These are phyloP conservation scores for Phaeophleospora eucalypticola DNA, from an alignment of 2,329 filamentous ascomycete genomes.

Conservation along the genomic window DNA sequence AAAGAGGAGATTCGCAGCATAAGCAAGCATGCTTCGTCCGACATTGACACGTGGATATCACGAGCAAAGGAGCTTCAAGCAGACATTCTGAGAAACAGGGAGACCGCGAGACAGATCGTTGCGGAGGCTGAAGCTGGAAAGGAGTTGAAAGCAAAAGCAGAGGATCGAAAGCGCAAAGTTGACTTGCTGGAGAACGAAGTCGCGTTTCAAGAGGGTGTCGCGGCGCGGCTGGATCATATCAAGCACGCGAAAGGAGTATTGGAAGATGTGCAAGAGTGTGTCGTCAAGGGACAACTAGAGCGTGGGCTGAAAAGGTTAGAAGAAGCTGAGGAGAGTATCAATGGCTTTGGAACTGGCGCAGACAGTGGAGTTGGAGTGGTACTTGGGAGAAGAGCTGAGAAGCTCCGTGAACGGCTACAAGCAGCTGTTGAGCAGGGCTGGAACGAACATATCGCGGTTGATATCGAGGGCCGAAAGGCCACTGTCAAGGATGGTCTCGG, in stretches of 20 bases:
- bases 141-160: slow-evolving; percentile 59
- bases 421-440: slow-evolving; percentile 67
- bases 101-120: slow-evolving; percentile 75
- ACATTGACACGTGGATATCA: slow-evolving; percentile 80
- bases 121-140: slow-evolving; percentile 68
- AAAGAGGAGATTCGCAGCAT: slow-evolving; percentile 69
- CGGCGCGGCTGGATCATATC: slow-evolving; percentile 48
- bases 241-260: slow-evolving; percentile 48
- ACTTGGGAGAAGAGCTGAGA: slow-evolving; percentile 60
- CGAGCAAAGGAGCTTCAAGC: slow-evolving; percentile 80
- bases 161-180: slow-evolving; percentile 56
- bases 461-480: slow-evolving; percentile 54
- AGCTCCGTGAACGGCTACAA: slow-evolving; percentile 63
- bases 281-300: slow-evolving; percentile 43
- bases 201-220: slow-evolving; percentile 54
- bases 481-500: slow-evolving; percentile 47
- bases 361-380: slow-evolving; percentile 61
- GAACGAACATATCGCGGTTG: slow-evolving; percentile 65
- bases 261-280: slow-evolving; percentile 42
- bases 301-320: slow-evolving; percentile 48
- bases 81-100: slow-evolving; percentile 77
- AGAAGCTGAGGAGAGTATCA: slow-evolving; percentile 51
- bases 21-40: slow-evolving; percentile 70
- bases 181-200: slow-evolving; percentile 56
- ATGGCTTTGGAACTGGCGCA: slow-evolving; percentile 54